These are phyloP conservation scores for Tolypocladium sp. DNA, from an alignment of 2,329 filamentous ascomycete genomes.

Conservation along the genomic window DNA sequence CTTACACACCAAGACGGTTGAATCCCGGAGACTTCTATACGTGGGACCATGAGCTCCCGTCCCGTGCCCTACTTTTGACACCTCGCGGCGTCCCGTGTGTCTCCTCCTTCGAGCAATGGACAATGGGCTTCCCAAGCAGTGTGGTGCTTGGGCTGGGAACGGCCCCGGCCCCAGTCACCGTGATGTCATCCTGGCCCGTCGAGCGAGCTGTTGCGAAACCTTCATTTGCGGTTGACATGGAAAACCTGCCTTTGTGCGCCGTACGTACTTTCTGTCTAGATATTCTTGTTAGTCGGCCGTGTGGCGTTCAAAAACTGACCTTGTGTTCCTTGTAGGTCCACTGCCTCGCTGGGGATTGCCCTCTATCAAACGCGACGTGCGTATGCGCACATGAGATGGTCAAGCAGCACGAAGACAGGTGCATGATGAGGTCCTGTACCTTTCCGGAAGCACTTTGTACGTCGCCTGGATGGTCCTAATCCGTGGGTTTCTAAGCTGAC, in stretches of 20 bases:
- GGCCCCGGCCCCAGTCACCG: background rate
- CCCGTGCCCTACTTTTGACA: background rate
- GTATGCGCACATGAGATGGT: background rate
- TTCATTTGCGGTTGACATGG: background rate
- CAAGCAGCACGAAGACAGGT: background rate
- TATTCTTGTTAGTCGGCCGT: no score
- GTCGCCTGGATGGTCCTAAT: background rate
- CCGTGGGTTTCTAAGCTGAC: background rate
- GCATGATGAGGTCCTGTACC: background rate
- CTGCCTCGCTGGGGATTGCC: background rate
- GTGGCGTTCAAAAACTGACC: background rate
- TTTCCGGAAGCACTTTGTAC: background rate
- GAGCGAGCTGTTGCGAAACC: background rate
- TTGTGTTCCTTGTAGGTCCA: background rate
- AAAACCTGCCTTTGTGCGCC: background rate
- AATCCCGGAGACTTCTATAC: background rate
- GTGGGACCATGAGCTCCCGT: background rate
- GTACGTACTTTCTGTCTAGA: background rate
- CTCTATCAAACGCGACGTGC: background rate
- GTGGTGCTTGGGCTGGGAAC: background rate
- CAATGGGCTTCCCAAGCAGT: background rate
- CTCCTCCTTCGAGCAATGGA: background rate
- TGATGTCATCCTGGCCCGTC: background rate
- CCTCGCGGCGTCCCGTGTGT: background rate
- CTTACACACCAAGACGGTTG: background rate